phyloP scores from a whole-genome alignment of 352 stramenopile species.

The Phytopythium aichiense region DNA sequence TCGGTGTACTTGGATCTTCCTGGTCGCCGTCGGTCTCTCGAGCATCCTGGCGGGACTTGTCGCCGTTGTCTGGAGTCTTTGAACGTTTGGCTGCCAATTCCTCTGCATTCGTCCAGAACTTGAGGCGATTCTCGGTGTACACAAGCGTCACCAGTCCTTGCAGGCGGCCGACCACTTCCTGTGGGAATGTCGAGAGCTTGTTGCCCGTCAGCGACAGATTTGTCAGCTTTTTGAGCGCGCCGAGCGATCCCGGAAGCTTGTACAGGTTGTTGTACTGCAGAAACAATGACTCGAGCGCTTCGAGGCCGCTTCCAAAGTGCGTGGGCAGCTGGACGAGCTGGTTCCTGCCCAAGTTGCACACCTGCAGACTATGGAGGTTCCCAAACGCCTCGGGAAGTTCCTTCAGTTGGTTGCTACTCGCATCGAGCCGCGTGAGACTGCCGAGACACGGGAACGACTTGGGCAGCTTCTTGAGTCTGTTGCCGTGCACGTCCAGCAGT shows the following conservation, averaged over 20 bases:
- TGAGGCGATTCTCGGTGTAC: constrained; percentile 45
- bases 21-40: neutral
- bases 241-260: constrained; percentile 34
- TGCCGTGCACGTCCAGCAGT: constrained; percentile 37
- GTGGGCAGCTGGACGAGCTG: constrained; percentile 30
- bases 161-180: constrained; percentile 14
- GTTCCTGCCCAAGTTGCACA: constrained; percentile 42
- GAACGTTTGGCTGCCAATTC: constrained; percentile 1
- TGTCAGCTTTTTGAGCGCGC: constrained; percentile 26
- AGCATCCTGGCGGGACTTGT: neutral
- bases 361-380: constrained; percentile 30
- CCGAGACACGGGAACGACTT: constrained; percentile 43
- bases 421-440: constrained; percentile 26
- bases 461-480: constrained; percentile 37
- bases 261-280: constrained; percentile 38
- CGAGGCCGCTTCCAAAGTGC: constrained; percentile 27
- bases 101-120: constrained; percentile 24
- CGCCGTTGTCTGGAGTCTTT: neutral
- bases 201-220: constrained; percentile 43
- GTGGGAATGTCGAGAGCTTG: constrained; percentile 39
- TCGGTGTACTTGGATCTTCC: neutral
- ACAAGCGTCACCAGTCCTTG: constrained; percentile 22
- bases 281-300: constrained; percentile 22
- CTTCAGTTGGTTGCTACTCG: constrained; percentile 41
- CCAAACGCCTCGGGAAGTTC: constrained; percentile 39